A percentile compares a stretch with the other conserved stretches of the same genome.
These are phyloP conservation scores for Mycena kentingensis DNA, from an alignment of 768 basidiomycete genomes.

Conservation along the genomic window DNA sequence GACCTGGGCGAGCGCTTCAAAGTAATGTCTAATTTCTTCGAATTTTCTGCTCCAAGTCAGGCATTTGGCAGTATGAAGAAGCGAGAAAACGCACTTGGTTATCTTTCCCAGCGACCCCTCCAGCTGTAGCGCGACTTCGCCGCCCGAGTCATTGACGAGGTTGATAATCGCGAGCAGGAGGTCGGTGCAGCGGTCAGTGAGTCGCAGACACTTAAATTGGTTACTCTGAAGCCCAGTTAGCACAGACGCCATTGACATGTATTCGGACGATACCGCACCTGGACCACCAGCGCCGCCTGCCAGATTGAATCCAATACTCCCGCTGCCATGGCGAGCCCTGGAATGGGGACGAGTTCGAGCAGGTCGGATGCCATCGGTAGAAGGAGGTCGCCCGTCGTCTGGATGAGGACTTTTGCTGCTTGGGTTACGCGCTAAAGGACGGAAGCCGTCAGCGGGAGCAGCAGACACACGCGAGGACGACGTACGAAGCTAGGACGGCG, in stretches of 20 bases:
- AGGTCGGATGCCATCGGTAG: slow-evolving; percentile 9
- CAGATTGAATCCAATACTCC: slow-evolving; percentile 15
- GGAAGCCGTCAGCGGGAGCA: no score
- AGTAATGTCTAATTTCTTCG: background rate
- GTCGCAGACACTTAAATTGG: slow-evolving; percentile 63
- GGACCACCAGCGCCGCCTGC: background rate
- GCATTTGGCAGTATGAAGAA: slow-evolving; percentile 26
- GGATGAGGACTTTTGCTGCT: background rate
- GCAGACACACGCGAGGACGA: background rate
- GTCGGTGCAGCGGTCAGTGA: slow-evolving; percentile 73
- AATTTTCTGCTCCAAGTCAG: slow-evolving; percentile 16
- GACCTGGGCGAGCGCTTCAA: background rate
- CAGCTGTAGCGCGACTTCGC: slow-evolving; percentile 50
- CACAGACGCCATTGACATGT: background rate
- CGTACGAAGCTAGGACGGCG: background rate
- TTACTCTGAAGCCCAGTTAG: slow-evolving; percentile 51
- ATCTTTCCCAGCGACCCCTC: slow-evolving; percentile 51
- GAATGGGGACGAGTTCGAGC: background rate
- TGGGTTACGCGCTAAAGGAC: background rate
- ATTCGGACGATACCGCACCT: slow-evolving; percentile 4
- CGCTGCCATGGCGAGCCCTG: slow-evolving; percentile 7
- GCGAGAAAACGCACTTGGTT: slow-evolving; percentile 43
- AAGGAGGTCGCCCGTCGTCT: slow-evolving; percentile 3
- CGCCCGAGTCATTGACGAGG: slow-evolving; percentile 63
- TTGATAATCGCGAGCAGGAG: slow-evolving; percentile 63